phyloP scores from a whole-genome alignment of 805 yeast species.

The Lipomyces sp. region DNA sequence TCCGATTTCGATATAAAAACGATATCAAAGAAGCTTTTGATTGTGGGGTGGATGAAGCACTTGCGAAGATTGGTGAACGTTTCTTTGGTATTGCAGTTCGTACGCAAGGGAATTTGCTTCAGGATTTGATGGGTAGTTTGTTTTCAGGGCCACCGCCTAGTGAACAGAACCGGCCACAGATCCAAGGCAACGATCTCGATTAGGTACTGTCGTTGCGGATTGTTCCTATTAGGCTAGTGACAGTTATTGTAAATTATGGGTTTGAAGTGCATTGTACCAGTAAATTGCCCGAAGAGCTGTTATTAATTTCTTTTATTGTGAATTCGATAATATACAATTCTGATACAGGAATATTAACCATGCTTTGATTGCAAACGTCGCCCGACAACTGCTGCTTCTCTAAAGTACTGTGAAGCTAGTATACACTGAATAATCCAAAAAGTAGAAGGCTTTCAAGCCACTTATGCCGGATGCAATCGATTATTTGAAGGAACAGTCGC shows the following conservation, averaged over 20 bases:
- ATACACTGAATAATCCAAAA: neutral
- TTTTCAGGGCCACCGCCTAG: slow-evolving; percentile 41
- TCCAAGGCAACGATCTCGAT: slow-evolving; percentile 16
- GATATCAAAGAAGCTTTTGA: slow-evolving; percentile 42
- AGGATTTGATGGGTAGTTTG: slow-evolving; percentile 77
- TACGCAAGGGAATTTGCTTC: slow-evolving; percentile 61
- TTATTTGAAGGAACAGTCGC: neutral
- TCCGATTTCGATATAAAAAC: slow-evolving; percentile 56
- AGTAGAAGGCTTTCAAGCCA: neutral
- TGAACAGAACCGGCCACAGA: slow-evolving; percentile 3
- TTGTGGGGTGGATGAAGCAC: slow-evolving; percentile 51
- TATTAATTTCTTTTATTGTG: slow-evolving; percentile 6
- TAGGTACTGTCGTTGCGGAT: neutral
- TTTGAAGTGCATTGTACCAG: neutral
- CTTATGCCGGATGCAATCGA: neutral
- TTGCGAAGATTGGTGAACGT: slow-evolving; percentile 62
- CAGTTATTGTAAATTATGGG: neutral
- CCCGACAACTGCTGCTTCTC: neutral
- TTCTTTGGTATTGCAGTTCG: slow-evolving; percentile 64
- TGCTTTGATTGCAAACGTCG: neutral
- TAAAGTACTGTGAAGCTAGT: neutral
- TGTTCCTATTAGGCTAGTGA: neutral
- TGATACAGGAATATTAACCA: neutral
- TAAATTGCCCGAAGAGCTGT: neutral
- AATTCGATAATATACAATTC: slow-evolving; percentile 1